Evolutionary conservation across 2,329 filamentous ascomycete species (phyloP), one percentile per base, ranked within the genome.

Genomic region (Calonectria pseudoturangicola): DNA sequence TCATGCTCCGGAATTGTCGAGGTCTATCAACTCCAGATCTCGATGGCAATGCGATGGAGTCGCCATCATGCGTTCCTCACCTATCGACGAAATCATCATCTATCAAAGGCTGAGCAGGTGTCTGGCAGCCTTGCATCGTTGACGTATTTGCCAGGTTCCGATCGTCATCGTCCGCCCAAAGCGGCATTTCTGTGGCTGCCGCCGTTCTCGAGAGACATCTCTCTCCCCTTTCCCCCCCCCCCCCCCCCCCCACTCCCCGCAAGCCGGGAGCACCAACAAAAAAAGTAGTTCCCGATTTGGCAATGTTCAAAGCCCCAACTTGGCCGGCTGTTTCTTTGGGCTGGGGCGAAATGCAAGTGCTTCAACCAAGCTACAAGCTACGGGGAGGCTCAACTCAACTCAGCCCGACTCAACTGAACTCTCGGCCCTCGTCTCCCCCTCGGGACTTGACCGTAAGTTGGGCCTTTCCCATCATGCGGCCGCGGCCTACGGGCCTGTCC

Each of bases 71-170:
- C 9, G 36, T 33, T 39, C n/a, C 9, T 41, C 21, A 12, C 10
- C 33, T 36, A 60, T 60, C 36, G 18, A 60, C 64, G 54, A 54
- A 69, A 41, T 48, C 58, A 15, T 1, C 21, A 36, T 48, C 36
- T n/a, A n/a, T 21, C 2, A 16, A 48, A 45, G 21, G 25, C 30
- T 45, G 21, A 43, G 43, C 43, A 68, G 4, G 48, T 45, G 60
- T 66, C 54, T 74, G 60, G 33, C 66, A 76, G 75, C 69, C 71
- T 71, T 75, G 75, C 72, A 73, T 64, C 50, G 36, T 70, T 79
- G 77, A 77, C 74, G 71, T 74, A 72, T 51, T 47, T 18, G 33
- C 50, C 56, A 67, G 68, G n/a, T 27, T 27, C 74, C 68, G 66
- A 36, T 28, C 58, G 47, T 30, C 25, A 50, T 58, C n/a, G 10